Percentiles rank a stretch among this genome's conserved stretches.
Evolutionary conservation across 768 basidiomycete genomes (phyloP).

Genomic region (Naganishia vaughanmartiniae): DNA sequence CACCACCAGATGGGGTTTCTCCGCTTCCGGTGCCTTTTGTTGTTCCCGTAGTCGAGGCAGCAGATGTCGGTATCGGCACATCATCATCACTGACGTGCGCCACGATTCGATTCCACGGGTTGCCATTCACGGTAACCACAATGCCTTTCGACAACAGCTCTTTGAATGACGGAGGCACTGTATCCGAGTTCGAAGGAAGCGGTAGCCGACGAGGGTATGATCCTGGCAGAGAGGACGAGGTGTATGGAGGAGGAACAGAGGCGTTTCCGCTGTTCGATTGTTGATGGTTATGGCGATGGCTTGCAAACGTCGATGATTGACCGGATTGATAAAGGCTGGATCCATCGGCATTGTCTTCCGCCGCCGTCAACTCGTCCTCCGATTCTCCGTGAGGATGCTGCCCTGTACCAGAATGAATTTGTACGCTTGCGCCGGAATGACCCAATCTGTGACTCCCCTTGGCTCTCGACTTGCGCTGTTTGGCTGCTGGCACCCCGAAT

Average conservation of each 20-base stretch:
- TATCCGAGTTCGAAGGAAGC: conserved; percentile 7
- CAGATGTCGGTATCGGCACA: conserved; percentile 10
- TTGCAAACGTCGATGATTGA: background rate
- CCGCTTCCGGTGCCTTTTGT: background rate
- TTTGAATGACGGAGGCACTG: conserved; percentile 40
- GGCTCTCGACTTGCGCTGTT: conserved; percentile 19
- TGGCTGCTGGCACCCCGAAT: conserved; percentile 16
- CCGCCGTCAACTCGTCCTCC: conserved; percentile 42
- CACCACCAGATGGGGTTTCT: background rate
- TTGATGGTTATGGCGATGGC: background rate
- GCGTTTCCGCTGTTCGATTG: background rate
- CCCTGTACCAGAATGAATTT: conserved; percentile 27
- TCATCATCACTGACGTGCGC: conserved; percentile 48
- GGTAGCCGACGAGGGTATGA: conserved; percentile 24
- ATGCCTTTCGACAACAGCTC: conserved; percentile 50
- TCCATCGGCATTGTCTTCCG: conserved; percentile 34
- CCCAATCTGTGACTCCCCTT: conserved; percentile 10
- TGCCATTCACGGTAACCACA: conserved; percentile 50
- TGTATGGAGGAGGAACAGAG: conserved; percentile 23
- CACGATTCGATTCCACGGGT: conserved; percentile 50
- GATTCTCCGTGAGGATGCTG: conserved; percentile 35
- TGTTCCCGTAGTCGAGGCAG: background rate
- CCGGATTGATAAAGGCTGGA: background rate
- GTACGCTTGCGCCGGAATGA: conserved; percentile 21
- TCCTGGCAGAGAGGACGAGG: conserved; percentile 25